Evolutionary conservation across 2,329 filamentous ascomycete species (phyloP).

Genomic region (Aureobasidium sp.): DNA sequence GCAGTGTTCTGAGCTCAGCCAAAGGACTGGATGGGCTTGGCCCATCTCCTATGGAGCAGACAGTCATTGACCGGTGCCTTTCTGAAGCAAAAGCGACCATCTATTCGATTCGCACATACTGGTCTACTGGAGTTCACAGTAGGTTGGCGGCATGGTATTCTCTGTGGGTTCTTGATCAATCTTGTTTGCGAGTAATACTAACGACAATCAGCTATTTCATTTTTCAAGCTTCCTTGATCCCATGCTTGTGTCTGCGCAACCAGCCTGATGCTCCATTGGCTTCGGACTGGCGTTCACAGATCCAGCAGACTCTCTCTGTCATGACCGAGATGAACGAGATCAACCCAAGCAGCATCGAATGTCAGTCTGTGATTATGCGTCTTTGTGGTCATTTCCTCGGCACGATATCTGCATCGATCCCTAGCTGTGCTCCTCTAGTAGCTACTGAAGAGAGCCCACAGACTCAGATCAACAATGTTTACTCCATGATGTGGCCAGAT

Average conservation of each 20-base stretch:
- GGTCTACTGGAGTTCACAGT: conserved; percentile 29
- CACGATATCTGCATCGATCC: background rate
- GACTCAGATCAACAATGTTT: conserved; percentile 35
- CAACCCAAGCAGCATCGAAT: conserved; percentile 36
- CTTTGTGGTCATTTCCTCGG: conserved; percentile 31
- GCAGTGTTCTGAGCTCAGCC: conserved; percentile 16
- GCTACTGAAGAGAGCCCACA: conserved; percentile 31
- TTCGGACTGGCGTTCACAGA: conserved; percentile 33
- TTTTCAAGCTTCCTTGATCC: conserved; percentile 42
- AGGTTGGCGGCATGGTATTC: conserved; percentile 38
- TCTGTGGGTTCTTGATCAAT: conserved; percentile 17
- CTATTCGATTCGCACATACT: conserved; percentile 30
- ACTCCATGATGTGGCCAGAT: conserved; percentile 41
- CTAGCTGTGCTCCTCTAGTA: background rate
- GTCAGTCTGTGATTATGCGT: conserved; percentile 33
- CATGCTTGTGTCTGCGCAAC: conserved; percentile 39
- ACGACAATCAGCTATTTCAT: conserved; percentile 30
- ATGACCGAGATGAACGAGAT: conserved; percentile 29
- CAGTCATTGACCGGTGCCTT: conserved; percentile 30
- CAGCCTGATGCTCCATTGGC: conserved; percentile 29
- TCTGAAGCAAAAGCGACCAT: conserved; percentile 35
- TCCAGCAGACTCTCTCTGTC: conserved; percentile 29
- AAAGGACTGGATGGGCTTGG: background rate
- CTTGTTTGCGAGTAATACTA: background rate
- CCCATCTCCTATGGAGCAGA: conserved; percentile 10